Percentiles rank a stretch among this genome's conserved stretches.
Conservation (phyloP, 2,329 filamentous ascomycete genomes). For the Clarireedia paspali region DNA sequence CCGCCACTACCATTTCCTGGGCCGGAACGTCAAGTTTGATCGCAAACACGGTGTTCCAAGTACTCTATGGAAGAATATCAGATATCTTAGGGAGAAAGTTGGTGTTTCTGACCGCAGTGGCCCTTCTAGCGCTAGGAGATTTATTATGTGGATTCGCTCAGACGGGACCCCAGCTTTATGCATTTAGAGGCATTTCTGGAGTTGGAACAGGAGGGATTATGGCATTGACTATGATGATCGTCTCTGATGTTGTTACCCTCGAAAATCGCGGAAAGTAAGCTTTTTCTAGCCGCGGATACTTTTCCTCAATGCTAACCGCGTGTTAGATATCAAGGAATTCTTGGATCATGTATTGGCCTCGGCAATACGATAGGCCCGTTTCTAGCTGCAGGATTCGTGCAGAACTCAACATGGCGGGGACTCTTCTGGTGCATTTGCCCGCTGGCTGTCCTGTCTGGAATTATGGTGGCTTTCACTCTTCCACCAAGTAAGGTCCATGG, state of each 20-base stretch:
- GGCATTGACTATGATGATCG: constrained; percentile 53
- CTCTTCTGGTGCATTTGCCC: constrained; percentile 46
- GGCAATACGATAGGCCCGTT: constrained; percentile 38
- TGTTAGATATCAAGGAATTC: constrained; percentile 35
- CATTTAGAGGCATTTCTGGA: constrained; percentile 52
- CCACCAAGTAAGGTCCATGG: constrained; percentile 44
- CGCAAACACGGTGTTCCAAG: constrained; percentile 54
- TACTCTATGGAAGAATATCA: constrained; percentile 54
- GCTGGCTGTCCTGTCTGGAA: constrained; percentile 38
- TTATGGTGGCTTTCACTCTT: constrained; percentile 39
- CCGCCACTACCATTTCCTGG: constrained; percentile 46
- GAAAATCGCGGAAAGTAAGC: constrained; percentile 48
- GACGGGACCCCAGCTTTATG: constrained; percentile 50
- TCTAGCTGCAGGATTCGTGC: constrained; percentile 34
- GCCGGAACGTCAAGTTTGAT: constrained; percentile 45
- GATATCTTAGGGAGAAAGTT: constrained; percentile 55
- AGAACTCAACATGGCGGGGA: constrained; percentile 34
- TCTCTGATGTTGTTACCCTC: constrained; percentile 51
- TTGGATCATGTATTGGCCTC: constrained; percentile 34
- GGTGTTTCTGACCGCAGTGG: constrained; percentile 46
- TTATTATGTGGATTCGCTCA: constrained; percentile 50
- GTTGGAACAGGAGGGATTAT: constrained; percentile 55
- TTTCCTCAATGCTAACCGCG: neutral
- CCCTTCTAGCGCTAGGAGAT: constrained; percentile 46
- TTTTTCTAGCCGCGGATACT: neutral